Percentiles rank a stretch among this genome's conserved stretches.
Evolutionary conservation across 306 rosid species (phyloP).

Genomic region (Rosa multiflora): DNA sequence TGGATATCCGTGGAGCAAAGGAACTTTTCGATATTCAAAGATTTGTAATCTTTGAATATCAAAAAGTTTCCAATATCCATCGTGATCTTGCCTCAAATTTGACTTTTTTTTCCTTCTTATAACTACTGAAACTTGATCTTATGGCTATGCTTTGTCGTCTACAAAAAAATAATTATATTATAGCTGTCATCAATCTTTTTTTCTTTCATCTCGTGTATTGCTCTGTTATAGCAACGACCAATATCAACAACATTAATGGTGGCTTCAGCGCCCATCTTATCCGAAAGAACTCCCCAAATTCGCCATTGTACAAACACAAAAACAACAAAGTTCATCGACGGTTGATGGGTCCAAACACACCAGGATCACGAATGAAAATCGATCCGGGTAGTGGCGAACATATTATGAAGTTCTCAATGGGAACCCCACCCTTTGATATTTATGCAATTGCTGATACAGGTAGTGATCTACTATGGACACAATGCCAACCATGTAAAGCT

Average conservation of each 20-base stretch:
- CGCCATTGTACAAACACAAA: conserved; percentile 24
- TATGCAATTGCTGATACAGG: conserved; percentile 39
- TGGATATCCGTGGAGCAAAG: neutral
- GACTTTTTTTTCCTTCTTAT: no score
- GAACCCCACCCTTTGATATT: conserved; percentile 51
- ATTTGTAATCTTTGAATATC: no score
- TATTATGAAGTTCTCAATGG: conserved; percentile 51
- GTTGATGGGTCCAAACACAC: neutral
- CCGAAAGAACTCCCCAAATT: no score
- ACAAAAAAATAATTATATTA: no score
- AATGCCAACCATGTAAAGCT: conserved; percentile 42
- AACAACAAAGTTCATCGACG: neutral
- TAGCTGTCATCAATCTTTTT: neutral
- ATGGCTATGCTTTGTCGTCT: neutral
- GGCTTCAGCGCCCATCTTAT: neutral
- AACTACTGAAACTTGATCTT: neutral
- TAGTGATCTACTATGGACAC: no score
- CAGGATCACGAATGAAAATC: neutral
- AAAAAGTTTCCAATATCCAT: no score
- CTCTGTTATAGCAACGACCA: neutral
- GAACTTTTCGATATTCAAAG: neutral
- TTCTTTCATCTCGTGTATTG: neutral
- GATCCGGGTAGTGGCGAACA: conserved; percentile 28
- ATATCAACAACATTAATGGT: neutral
- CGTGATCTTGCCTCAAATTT: neutral